Evolutionary conservation across 2,329 filamentous ascomycete species (phyloP), one percentile per base, ranked within the genome.

Genomic region (Alternaria brassicicola): DNA sequence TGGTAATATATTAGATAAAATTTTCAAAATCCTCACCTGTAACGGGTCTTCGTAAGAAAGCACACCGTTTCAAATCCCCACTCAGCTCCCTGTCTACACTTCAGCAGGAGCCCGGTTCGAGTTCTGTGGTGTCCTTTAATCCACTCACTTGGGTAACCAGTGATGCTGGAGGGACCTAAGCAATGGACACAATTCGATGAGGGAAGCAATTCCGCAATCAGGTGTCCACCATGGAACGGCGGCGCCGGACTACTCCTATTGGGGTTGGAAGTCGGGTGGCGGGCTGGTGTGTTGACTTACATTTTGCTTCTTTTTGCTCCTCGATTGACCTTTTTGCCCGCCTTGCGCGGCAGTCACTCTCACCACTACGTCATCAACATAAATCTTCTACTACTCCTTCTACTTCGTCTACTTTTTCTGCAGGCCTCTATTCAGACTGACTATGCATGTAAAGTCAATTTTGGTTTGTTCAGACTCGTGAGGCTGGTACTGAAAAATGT

Each of bases 161-260:
- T 66, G 76, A 78, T 76, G 75, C 75, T 77, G 76, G 74, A 69
- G 65, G 75, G 67, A 69, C 73, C 67, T 78, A 76, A 78, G 76
- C 76, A 77, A 78, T 78, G 76, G 76, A 73, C 70, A 68, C 74
- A 74, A 78, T 46, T 52, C 64, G 75, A 74, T 68, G 70, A 78
- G 76, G 75, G 76, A 78, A 78, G 76, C 67, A 77, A 77, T 78
- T 77, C 75, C 74, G 76, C 75, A 78, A 68, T 76, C 74, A 56
- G 65, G 74, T 62, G 67, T 76, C 76, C 75, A 78, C 74, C 73
- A 76, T 73, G 69, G 74, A 74, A 74, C 71, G 75, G 75, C 76
- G 75, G 73, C 64, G 72, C 73, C 76, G 75, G 75, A 78, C 61
- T 76, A 77, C 76, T 75, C 69, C 62, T 68, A 68, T 65, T 67